Evolutionary conservation across 164 flowering plant genomes (phyloP).

Genomic region (Brasenia schreberi): DNA sequence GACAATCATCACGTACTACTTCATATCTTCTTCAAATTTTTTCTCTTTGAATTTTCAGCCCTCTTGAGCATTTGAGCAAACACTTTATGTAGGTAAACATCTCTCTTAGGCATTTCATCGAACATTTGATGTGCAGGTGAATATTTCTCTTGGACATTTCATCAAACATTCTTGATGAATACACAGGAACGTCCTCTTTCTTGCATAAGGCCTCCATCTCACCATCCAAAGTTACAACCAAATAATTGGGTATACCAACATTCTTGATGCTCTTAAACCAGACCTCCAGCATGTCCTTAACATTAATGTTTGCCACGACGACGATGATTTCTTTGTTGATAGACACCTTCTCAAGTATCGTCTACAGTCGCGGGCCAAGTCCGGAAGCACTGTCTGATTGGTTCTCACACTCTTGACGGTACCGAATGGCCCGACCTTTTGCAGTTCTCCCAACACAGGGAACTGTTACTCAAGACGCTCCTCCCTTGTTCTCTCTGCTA

Average conservation of each 20-base stretch:
- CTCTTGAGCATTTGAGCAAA: no score
- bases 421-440: conserved; percentile 82
- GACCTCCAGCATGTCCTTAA: conserved; percentile 62
- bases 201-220: no score
- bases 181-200: no score
- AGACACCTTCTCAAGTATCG: conserved; percentile 53
- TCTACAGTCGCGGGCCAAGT: conserved; percentile 75
- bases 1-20: no score
- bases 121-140: no score
- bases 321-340: conserved; percentile 66
- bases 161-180: no score
- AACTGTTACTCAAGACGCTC: conserved; percentile 42
- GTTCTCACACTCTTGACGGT: conserved; percentile 79
- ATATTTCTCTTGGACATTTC: no score
- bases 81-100: no score
- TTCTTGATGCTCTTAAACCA: conserved; percentile 70
- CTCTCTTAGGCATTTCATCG: no score
- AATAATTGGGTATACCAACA: conserved; percentile 66
- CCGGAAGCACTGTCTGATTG: conserved; percentile 65
- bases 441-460: conserved; percentile 33
- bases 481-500: conserved; percentile 56
- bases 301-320: conserved; percentile 72
- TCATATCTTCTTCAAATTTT: no score
- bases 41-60: no score
- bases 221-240: conserved; percentile 1